Percentiles rank a stretch among this genome's conserved stretches.
phyloP scores from a whole-genome alignment of 2,329 filamentous ascomycete genomes.

The Septoria linicola region DNA sequence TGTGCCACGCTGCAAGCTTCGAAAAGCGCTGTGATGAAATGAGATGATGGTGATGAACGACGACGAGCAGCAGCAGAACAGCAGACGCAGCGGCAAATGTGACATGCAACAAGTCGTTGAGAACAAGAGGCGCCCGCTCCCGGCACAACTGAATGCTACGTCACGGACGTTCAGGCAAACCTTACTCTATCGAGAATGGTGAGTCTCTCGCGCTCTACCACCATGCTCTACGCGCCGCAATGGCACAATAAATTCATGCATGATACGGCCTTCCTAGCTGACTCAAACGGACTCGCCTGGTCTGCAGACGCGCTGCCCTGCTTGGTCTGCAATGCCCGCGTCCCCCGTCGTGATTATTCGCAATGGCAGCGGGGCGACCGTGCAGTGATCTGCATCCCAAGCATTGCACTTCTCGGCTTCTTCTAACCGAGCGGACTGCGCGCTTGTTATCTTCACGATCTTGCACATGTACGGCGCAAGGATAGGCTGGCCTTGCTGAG shows the following conservation, averaged over 20 bases:
- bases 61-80: neutral
- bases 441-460: neutral
- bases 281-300: neutral
- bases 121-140: neutral
- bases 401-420: conserved; percentile 13
- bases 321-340: conserved; percentile 6
- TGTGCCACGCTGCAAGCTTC: conserved; percentile 3
- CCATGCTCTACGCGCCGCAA: neutral
- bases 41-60: neutral
- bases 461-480: too few species aligned
- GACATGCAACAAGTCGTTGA: conserved; percentile 2
- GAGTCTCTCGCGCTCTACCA: neutral
- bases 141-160: conserved; percentile 5
- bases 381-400: conserved; percentile 11
- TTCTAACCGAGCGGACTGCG: conserved; percentile 3
- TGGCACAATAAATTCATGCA: neutral
- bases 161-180: conserved; percentile 3
- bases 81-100: neutral
- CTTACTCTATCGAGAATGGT: conserved; percentile 5
- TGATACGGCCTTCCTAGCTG: neutral
- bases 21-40: neutral
- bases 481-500: neutral
- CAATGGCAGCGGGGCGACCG: conserved; percentile 8
- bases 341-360: conserved; percentile 6
- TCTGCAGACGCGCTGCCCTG: conserved; percentile 3